phyloP scores from a whole-genome alignment of 192 early-diverging fungal genomes.

The Coemansia sp. region DNA sequence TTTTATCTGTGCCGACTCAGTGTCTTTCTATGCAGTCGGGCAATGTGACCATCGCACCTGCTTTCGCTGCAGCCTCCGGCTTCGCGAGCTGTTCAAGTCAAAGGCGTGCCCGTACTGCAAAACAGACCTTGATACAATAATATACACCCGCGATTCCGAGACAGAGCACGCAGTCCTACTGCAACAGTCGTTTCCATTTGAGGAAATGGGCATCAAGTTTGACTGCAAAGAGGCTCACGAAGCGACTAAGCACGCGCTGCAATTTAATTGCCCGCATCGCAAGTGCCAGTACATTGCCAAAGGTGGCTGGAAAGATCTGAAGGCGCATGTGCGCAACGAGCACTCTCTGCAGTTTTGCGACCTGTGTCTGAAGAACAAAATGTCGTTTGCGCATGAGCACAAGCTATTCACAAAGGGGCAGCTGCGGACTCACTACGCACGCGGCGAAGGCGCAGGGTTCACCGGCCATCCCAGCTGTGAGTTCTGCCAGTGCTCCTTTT shows the following conservation, averaged over 20 bases:
- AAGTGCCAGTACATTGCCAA: constrained; percentile 71
- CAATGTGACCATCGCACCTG: constrained; percentile 93
- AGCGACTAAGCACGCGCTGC: constrained; percentile 67
- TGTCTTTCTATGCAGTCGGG: constrained; percentile 78
- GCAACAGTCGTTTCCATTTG: constrained; percentile 54
- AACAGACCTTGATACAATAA: constrained; percentile 74
- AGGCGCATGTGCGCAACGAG: constrained; percentile 73
- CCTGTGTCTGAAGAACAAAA: constrained; percentile 84
- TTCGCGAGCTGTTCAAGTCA: constrained; percentile 85
- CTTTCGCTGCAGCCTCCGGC: constrained; percentile 85
- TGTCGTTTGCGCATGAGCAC: constrained; percentile 92
- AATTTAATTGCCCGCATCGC: constrained; percentile 86
- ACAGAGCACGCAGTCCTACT: constrained; percentile 59
- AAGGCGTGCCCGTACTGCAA: constrained; percentile 91
- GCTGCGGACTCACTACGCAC: constrained; percentile 72
- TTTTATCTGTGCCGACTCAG: constrained; percentile 87
- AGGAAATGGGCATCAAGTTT: constrained; percentile 75
- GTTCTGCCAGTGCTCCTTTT: constrained; percentile 82
- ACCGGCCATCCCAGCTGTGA: constrained; percentile 87
- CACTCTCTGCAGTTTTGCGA: constrained; percentile 83
- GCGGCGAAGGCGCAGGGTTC: constrained; percentile 73
- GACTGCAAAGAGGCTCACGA: constrained; percentile 74
- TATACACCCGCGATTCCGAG: constrained; percentile 70
- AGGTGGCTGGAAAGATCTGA: constrained; percentile 81
- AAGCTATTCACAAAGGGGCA: constrained; percentile 74